Conservation (phyloP, 768 basidiomycete species). For the Lactifluus pinguis region DNA sequence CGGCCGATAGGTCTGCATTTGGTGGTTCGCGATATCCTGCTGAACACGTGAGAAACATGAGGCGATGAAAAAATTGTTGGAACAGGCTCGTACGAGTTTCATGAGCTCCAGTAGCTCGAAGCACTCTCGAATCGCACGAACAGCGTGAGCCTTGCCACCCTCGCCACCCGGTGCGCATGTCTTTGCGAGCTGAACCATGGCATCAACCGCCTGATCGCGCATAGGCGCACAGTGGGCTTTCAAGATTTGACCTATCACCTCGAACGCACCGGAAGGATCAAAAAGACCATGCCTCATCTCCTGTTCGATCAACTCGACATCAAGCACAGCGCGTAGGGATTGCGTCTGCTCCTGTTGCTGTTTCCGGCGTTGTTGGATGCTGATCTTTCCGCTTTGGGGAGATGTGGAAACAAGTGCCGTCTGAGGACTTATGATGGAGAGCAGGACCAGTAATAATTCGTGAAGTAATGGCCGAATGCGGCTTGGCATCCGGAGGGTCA, state of each 20-base stretch:
- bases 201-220: conserved; percentile 75
- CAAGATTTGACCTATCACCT: conserved; percentile 68
- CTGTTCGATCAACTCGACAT: conserved; percentile 73
- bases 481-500: conserved; percentile 62
- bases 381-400: conserved; percentile 17
- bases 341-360: conserved; percentile 18
- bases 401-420: conserved; percentile 34
- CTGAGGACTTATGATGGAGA: conserved; percentile 73
- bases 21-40: conserved; percentile 95
- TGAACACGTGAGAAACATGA: conserved; percentile 20
- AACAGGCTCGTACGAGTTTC: conserved; percentile 66
- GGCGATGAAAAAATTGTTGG: conserved; percentile 7
- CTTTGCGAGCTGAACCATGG: conserved; percentile 67
- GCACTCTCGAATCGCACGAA: conserved; percentile 70
- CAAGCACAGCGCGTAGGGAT: conserved; percentile 35
- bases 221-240: conserved; percentile 92
- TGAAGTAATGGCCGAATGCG: conserved; percentile 65
- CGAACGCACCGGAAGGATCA: conserved; percentile 71
- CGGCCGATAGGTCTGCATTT: conserved; percentile 87
- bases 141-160: conserved; percentile 53
- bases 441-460: conserved; percentile 43
- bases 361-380: conserved; percentile 14
- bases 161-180: conserved; percentile 45
- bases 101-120: conserved; percentile 89
- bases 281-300: conserved; percentile 71